Base-by-base conservation (phyloP, 306 rosid species). In the Sicyos edulis region DNA sequence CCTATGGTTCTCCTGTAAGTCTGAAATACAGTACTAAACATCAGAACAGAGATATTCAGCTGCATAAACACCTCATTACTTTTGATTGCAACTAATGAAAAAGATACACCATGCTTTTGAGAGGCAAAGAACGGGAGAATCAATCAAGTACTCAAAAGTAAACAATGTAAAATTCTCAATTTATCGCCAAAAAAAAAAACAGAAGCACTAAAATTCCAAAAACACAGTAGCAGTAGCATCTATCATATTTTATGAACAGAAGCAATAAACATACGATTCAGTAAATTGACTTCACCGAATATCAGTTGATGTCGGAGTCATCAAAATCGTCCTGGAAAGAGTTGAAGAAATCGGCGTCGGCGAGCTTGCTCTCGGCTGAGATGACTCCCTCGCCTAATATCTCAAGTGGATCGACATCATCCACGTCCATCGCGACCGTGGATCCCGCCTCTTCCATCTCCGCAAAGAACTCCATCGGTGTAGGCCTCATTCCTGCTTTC, bases 401-500 rank as follows among this genome's bases (percentile, higher is more conserved):
- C 76, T 92, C 96, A 22, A 85, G 83, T 0, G 90, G 79, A 74
- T 92, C 96, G 0, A 80, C 89, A 52, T 92, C 97, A 77, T 92
- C 97, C 0, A 92, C 97, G 49, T 92, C 96, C 96, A 92, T 92
- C 21, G 92, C 97, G 89, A 89, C 89, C 4, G 95, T 26, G 10
- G 97, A 82, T 3, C 83, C 91, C 58, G 86, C 92, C 20, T 89
- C 96, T 0, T 92, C 97, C 91, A 92, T 80, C 76, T 89, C 97
- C 34, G 85, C 86, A 71, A 88, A 86, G 81, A 85, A 80, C 0
- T 88, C 96, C 88, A 88, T 88, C 45, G 85, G 76, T 83, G 82
- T 87, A 42, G 90, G 64, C 76, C 88, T 86, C 90, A 81, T 83
- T 45, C 16, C 59, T 32, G 51, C 6, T 42, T 4, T 16, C 16